These are phyloP conservation scores for Trichoderma breve DNA, from an alignment of 2,329 filamentous ascomycete genomes.

Conservation along the genomic window DNA sequence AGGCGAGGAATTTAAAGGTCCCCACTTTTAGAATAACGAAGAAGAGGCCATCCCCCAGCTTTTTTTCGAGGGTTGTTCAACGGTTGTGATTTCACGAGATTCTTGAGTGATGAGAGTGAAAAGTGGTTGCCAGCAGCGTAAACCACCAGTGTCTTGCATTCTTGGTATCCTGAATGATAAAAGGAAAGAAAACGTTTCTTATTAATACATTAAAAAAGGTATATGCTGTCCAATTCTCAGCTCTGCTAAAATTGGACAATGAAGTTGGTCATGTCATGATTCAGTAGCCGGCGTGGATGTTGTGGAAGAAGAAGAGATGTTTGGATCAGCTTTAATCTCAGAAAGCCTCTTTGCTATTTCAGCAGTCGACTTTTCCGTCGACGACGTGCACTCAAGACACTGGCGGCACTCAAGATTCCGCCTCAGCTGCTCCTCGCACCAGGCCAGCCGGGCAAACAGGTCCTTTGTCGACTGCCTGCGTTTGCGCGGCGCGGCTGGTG, in stretches of 20 bases:
- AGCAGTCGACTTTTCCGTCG: not conserved
- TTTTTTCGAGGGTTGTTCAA: not conserved
- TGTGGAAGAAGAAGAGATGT: not conserved
- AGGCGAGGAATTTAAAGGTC: not conserved
- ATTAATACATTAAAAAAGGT: constrained; percentile 1
- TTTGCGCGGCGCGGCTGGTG: constrained; percentile 6
- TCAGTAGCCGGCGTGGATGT: not conserved
- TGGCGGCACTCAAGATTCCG: not conserved
- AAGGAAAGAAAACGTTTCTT: not conserved
- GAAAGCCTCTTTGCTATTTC: not conserved
- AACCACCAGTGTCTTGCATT: not conserved
- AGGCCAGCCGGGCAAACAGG: not conserved
- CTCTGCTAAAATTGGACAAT: not conserved
- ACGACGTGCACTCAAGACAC: not conserved
- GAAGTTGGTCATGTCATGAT: no score
- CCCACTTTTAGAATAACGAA: constrained; percentile 16
- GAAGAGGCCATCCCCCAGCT: constrained; percentile 13
- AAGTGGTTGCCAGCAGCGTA: not conserved
- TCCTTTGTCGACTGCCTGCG: constrained; percentile 7
- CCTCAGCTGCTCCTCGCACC: constrained; percentile 17
- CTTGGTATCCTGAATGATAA: not conserved
- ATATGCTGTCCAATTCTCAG: not conserved
- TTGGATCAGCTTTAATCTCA: not conserved
- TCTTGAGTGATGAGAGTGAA: not conserved
- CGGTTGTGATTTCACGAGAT: not conserved